Conservation (phyloP, 139 green algal species). For the Chlorella sp. region DNA sequence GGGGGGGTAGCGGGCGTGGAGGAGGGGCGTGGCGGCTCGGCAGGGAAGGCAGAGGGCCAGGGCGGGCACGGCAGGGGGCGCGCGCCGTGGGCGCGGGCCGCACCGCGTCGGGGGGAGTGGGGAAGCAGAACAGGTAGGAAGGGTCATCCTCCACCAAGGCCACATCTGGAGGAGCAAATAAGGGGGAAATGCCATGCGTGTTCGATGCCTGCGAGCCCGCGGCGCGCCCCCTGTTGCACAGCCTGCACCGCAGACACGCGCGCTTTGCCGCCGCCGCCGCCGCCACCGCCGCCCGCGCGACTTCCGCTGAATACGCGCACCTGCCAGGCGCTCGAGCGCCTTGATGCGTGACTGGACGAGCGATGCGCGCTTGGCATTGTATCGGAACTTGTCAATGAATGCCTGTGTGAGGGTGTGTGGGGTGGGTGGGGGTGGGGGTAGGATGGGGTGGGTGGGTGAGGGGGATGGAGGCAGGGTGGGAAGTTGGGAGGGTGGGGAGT, state of each 20-base stretch:
- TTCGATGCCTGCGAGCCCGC: background rate
- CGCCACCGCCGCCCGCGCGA: background rate
- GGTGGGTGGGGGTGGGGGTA: background rate
- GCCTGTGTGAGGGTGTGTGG: constrained; percentile 43
- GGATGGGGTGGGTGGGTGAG: background rate
- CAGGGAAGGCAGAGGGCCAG: no score
- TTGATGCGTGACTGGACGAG: constrained; percentile 95
- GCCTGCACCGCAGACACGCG: no score
- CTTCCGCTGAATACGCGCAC: background rate
- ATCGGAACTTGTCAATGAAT: constrained; percentile 95
- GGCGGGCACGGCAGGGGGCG: no score
- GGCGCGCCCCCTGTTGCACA: no score
- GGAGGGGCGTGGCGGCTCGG: no score
- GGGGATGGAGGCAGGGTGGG: no score
- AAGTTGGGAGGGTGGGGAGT: no score
- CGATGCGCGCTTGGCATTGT: constrained; percentile 88
- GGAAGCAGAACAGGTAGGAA: constrained; percentile 78
- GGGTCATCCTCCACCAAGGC: constrained; percentile 64
- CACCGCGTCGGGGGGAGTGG: constrained; percentile 38
- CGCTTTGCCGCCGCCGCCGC: background rate
- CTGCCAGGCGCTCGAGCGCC: constrained; percentile 84
- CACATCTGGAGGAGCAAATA: constrained; percentile 44
- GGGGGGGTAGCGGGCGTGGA: no score
- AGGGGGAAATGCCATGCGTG: background rate
- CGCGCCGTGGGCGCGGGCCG: no score